A percentile compares a stretch with the other conserved stretches of the same genome.
Evolutionary conservation across 768 basidiomycete genomes (phyloP).

Genomic region (Mycena pura): DNA sequence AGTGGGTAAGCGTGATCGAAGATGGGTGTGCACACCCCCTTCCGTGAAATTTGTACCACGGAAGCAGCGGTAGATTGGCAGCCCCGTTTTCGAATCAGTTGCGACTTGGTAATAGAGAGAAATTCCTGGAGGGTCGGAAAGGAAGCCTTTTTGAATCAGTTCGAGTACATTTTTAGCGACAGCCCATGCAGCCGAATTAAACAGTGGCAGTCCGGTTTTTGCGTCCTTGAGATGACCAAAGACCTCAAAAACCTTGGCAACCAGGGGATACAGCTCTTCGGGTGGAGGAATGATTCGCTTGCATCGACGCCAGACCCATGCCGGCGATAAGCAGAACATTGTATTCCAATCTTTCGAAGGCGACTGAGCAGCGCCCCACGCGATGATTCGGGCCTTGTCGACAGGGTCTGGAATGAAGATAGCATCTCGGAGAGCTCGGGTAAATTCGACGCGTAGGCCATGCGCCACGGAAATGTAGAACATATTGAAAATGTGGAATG

Average conservation of each 20-base stretch:
- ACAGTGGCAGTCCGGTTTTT: conserved; percentile 34
- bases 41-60: conserved; percentile 42
- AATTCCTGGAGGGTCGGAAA: conserved; percentile 30
- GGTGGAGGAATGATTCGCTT: conserved; percentile 40
- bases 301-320: conserved; percentile 36
- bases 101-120: conserved; percentile 8
- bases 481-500: conserved; percentile 27
- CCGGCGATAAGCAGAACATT: conserved; percentile 7
- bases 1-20: conserved; percentile 27
- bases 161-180: conserved; percentile 37
- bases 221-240: conserved; percentile 44
- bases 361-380: background rate
- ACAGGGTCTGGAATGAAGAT: conserved; percentile 24
- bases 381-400: conserved; percentile 19
- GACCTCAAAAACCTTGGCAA: conserved; percentile 34
- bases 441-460: conserved; percentile 26
- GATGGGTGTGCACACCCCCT: conserved; percentile 43
- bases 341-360: background rate
- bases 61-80: conserved; percentile 37
- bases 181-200: conserved; percentile 38
- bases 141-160: conserved; percentile 29
- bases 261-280: conserved; percentile 34
- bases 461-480: conserved; percentile 25
- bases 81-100: conserved; percentile 20
- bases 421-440: conserved; percentile 27